A percentile compares a stretch with the other conserved stretches of the same genome.
phyloP scores from a whole-genome alignment of 495 filamentous ascomycete genomes.

The Lasiosphaeria miniovina region DNA sequence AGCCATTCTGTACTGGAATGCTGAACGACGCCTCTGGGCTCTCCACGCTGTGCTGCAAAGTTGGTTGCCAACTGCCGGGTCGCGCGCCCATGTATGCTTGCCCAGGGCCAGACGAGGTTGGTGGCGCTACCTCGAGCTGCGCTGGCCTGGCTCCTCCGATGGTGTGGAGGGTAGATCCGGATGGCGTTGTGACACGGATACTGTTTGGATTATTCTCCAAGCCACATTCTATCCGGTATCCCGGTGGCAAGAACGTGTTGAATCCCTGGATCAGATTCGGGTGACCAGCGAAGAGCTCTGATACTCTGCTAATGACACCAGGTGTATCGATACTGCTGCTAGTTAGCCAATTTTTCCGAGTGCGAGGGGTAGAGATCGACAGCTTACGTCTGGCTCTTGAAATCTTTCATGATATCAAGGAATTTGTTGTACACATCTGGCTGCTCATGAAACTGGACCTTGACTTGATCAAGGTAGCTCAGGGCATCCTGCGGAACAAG shows the following conservation, averaged over 20 bases:
- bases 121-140: slow-evolving; percentile 41
- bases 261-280: slow-evolving; percentile 97
- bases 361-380: background rate
- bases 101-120: slow-evolving; percentile 19
- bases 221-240: slow-evolving; percentile 96
- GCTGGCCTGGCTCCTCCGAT: slow-evolving; percentile 45
- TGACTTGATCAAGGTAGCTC: slow-evolving; percentile 97
- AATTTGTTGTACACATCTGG: slow-evolving; percentile 98
- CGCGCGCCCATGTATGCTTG: slow-evolving; percentile 42
- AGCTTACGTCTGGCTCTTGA: slow-evolving; percentile 93
- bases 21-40: slow-evolving; percentile 54
- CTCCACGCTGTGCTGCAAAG: slow-evolving; percentile 55
- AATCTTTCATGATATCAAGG: slow-evolving; percentile 99
- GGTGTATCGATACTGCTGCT: slow-evolving; percentile 84
- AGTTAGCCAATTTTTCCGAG: slow-evolving; percentile 10
- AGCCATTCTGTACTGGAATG: slow-evolving; percentile 44
- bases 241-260: slow-evolving; percentile 96
- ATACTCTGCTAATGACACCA: slow-evolving; percentile 95
- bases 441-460: slow-evolving; percentile 94
- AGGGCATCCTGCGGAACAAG: slow-evolving; percentile 71
- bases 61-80: slow-evolving; percentile 46
- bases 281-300: slow-evolving; percentile 93
- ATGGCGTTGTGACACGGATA: slow-evolving; percentile 95
- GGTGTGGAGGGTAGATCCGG: slow-evolving; percentile 63
- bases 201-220: slow-evolving; percentile 87